Base-by-base conservation (phyloP, 495 filamentous ascomycete species). In the Tricharina praecox region DNA sequence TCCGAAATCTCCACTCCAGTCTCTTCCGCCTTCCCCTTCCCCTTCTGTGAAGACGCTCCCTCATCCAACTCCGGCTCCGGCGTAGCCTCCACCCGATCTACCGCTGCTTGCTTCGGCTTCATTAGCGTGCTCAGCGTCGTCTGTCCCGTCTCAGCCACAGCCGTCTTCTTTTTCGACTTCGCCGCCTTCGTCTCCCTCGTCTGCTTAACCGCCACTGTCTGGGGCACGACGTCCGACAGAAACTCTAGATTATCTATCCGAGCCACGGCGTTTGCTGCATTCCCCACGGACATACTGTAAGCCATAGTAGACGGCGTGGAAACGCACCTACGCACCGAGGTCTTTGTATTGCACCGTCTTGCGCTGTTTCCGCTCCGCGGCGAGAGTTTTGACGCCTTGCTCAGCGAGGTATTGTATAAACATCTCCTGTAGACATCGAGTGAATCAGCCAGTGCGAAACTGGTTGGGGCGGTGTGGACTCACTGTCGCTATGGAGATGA, bases 261-360 rank as follows among this genome's bases (percentile, higher is more conserved):
- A 9, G 83, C 73, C 35, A 96, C 84, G 21, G 90, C 88, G 57
- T 76, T 82, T 46, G 90, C 85, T 82, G 50, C 47, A 32, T 13
- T 3, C 15, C 23, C 20, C 19, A n/a, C 51, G 19, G 53, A 32
- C 23, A 33, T 15, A 4, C 4, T 37, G 8, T 37, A 37, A 37
- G 16, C 34, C 8, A 18, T 37, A 37, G 34, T 9, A 8, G 34
- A 32, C 5, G 7, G 15, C 34, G 18, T 8, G 16, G 8, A 37
- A n/a, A 34, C 18, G 15, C 26, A 18, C 13, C n/a, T 7, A 39
- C 40, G 16, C 64, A 87, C 81, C 79, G 13, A 96, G 69, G 64
- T 97, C 90, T 62, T 82, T 85, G 71, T 97, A 97, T 63, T 96
- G 92, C 53, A 97, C 78, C 48, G 87, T 93, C 53, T 88, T 78